Conservation (phyloP, 257 asterid species). For the Jaltomata sinuosa region DNA sequence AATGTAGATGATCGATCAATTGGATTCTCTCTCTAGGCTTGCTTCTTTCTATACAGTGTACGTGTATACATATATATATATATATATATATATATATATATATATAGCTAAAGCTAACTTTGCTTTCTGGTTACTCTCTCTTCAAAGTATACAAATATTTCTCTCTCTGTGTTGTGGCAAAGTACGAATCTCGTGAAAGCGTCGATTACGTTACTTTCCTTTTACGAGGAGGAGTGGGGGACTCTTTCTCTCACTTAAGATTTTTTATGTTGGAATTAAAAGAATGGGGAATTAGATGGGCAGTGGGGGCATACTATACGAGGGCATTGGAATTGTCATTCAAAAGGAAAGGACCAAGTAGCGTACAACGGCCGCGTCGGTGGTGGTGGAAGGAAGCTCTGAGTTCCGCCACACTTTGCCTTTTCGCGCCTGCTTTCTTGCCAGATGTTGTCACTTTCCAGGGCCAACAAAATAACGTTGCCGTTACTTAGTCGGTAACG, state of each 20-base stretch:
- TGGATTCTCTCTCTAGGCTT: background rate
- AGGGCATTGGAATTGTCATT: conserved; percentile 8
- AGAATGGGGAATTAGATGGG: background rate
- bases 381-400: background rate
- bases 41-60: background rate
- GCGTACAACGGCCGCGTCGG: conserved; percentile 15
- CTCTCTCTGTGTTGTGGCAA: background rate
- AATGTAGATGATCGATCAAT: conserved; percentile 16
- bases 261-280: background rate
- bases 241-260: background rate
- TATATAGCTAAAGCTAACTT: conserved; percentile 7
- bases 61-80: background rate
- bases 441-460: conserved; percentile 1
- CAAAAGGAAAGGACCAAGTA: background rate
- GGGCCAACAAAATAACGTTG: background rate
- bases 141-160: conserved; percentile 14
- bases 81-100: background rate
- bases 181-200: conserved; percentile 47
- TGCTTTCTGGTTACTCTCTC: conserved; percentile 34
- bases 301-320: background rate
- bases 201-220: conserved; percentile 27
- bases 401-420: background rate
- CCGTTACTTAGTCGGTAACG: background rate
- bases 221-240: conserved; percentile 4
- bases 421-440: conserved; percentile 16